These are phyloP conservation scores for Camellia granthamiana DNA, from an alignment of 148 eudicot species.

Conservation along the genomic window DNA sequence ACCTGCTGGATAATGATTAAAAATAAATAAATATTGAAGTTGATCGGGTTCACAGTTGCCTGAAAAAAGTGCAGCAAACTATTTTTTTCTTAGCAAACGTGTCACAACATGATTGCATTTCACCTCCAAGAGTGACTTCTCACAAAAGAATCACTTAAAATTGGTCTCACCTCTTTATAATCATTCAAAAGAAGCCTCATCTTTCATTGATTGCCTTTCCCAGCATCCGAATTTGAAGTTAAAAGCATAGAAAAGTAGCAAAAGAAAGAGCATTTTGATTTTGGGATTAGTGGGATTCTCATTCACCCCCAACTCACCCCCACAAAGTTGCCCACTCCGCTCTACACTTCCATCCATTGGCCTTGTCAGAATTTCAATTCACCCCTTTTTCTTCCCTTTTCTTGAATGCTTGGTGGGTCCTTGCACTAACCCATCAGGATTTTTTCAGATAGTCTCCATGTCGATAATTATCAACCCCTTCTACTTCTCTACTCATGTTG, in stretches of 20 bases:
- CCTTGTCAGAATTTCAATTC: constrained; percentile 17
- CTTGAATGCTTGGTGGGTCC: constrained; percentile 55
- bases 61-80: too few relatives aligned
- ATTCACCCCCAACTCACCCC: constrained; percentile 43
- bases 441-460: constrained; percentile 32
- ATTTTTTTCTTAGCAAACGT: too few relatives aligned
- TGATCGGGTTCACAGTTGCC: too few relatives aligned
- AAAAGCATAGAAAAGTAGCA: constrained; percentile 9
- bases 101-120: too few relatives aligned
- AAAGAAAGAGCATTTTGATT: constrained; percentile 38
- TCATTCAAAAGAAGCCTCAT: too few relatives aligned
- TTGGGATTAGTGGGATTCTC: constrained; percentile 61
- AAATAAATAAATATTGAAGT: too few relatives aligned
- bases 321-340: constrained; percentile 22
- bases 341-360: constrained; percentile 21
- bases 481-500: constrained; percentile 27
- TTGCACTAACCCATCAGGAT: constrained; percentile 26
- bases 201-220: constrained; percentile 15
- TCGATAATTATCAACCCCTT: constrained; percentile 27
- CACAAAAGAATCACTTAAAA: too few relatives aligned
- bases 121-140: too few relatives aligned
- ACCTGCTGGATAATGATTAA: too few relatives aligned
- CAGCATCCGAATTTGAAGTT: constrained; percentile 3
- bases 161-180: too few relatives aligned
- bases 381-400: constrained; percentile 10